These are phyloP conservation scores for Penicillium frequentans DNA, from an alignment of 2,329 filamentous ascomycete genomes.

Conservation along the genomic window DNA sequence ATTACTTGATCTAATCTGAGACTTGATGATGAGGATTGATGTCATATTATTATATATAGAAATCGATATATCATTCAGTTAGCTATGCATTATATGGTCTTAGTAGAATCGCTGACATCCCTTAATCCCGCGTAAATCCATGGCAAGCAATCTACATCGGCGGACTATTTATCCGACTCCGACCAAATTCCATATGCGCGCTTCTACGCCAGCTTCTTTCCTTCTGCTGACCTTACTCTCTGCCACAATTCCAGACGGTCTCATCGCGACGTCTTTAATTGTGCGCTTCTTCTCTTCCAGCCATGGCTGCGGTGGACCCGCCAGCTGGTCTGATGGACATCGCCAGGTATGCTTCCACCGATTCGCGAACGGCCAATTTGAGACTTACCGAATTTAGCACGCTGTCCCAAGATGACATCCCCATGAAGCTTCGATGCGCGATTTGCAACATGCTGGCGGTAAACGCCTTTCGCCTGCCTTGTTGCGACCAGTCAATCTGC, in stretches of 20 bases:
- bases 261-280: neutral
- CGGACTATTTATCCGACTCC: conserved; percentile 16
- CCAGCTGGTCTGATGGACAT: conserved; percentile 45
- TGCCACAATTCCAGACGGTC: neutral
- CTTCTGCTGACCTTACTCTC: neutral
- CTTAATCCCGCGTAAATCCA: neutral
- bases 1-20: conserved; percentile 66
- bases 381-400: conserved; percentile 53
- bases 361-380: neutral
- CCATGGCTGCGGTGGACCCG: conserved; percentile 42
- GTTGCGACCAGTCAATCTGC: conserved; percentile 94
- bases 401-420: conserved; percentile 78
- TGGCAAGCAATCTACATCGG: conserved; percentile 7
- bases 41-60: neutral
- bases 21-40: neutral
- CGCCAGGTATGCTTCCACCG: conserved; percentile 34
- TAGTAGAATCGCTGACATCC: neutral
- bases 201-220: neutral
- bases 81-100: neutral
- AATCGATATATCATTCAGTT: neutral
- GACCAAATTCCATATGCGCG: conserved; percentile 15
- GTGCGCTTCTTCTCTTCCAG: conserved; percentile 7
- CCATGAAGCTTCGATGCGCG: conserved; percentile 93
- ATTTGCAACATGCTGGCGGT: conserved; percentile 88
- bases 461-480: conserved; percentile 87